A percentile compares a stretch with the other conserved stretches of the same genome.
Evolutionary conservation across 1,284 basidiomycete species (phyloP).

Genomic region (Trichosporon sp.): DNA sequence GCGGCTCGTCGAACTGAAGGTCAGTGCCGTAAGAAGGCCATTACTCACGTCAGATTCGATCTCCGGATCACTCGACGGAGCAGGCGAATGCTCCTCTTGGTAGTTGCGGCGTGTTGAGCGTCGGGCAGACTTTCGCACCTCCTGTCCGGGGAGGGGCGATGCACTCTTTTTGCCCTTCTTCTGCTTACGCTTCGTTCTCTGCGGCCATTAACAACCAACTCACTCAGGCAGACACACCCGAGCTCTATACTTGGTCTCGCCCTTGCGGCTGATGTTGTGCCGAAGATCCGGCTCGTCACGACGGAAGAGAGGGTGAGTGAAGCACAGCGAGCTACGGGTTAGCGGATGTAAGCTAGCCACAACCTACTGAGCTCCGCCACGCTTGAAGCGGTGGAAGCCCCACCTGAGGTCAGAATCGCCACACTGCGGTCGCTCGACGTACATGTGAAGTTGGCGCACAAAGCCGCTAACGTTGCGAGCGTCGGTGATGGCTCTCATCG

Average conservation of each 20-base stretch:
- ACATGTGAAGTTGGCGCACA: constrained; percentile 23
- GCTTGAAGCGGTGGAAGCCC: constrained; percentile 14
- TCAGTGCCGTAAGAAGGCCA: not conserved
- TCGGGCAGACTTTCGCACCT: not conserved
- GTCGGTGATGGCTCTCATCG: constrained; percentile 19
- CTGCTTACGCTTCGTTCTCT: not conserved
- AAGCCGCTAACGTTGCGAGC: constrained; percentile 17
- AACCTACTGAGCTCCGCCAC: not conserved
- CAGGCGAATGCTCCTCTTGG: not conserved
- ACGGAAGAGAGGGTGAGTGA: constrained; percentile 9
- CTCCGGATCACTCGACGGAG: not conserved
- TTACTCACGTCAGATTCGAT: not conserved
- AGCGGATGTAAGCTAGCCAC: not conserved
- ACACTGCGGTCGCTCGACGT: not conserved
- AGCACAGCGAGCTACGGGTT: constrained; percentile 14
- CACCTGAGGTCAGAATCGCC: constrained; percentile 12
- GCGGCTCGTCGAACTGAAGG: not conserved
- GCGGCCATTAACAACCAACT: not conserved
- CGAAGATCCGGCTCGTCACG: constrained; percentile 8
- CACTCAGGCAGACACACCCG: not conserved
- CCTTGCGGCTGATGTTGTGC: constrained; percentile 12
- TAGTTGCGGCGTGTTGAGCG: not conserved
- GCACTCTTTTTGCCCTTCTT: not conserved
- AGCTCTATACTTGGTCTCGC: constrained; percentile 9
- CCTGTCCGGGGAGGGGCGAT: not conserved